Evolutionary conservation across 768 basidiomycete genomes (phyloP), one percentile per base, ranked within the genome.

Genomic region (Amanita polypyramis): DNA sequence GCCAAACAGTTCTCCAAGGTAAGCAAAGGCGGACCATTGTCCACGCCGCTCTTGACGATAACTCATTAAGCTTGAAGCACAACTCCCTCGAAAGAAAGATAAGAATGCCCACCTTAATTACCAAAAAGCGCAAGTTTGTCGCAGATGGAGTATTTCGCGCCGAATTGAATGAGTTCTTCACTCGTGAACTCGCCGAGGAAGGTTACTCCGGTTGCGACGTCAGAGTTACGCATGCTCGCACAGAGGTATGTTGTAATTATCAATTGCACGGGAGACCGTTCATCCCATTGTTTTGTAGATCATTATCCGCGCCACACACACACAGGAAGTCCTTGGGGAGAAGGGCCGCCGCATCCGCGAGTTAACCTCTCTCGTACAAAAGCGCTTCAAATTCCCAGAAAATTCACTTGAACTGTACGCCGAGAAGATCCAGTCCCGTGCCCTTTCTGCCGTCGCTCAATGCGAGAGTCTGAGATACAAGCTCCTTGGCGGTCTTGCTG

Each of bases 141-240:
- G 92, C 93, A 49, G 94, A 96, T 65, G 94, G 94, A 82, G 94
- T 97, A 49, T 95, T 94, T 80, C 92, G 91, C 65, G 96, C 96
- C 57, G 96, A 99, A 73, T 80, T 99, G 67, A 91, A 91, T 65
- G 96, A 99, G 70, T 98, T 99, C 79, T 96, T 98, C 70, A 90
- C 82, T 51, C 84, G 93, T 58, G 95, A 98, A 70, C 88, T 98
- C 60, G 89, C 96, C 47, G 94, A 94, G 71, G 96, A 99, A 70
- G 95, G 95, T 58, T 99, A 98, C 80, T 98, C 96, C 71, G 96
- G 96, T 47, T 99, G 96, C 69, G 96, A 99, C 71, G 96, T 99
- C 67, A 92, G 96, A 62, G 94, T 97, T 53, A 97, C 96, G 57
- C 95, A 98, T 67, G 94, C 95, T 54, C 88, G 95, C 62, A 99